Evolutionary conservation across 352 stramenopile genomes (phyloP).

Genomic region (Phytopythium kandeliae): DNA sequence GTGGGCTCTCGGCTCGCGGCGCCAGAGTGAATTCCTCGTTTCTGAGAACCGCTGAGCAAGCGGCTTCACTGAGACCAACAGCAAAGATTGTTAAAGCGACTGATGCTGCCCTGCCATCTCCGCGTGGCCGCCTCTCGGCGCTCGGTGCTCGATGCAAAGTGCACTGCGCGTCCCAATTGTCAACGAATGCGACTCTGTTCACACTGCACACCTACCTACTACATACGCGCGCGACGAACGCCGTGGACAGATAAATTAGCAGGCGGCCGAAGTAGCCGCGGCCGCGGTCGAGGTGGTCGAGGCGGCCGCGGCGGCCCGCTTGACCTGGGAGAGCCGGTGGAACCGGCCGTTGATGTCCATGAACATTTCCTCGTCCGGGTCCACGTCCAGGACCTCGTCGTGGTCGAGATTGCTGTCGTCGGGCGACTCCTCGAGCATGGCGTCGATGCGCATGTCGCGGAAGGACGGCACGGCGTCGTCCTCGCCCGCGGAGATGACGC

Average conservation of each 20-base stretch:
- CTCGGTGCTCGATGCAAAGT: no score
- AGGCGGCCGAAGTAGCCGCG: no score
- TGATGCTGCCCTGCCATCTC: conserved; percentile 48
- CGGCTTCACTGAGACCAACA: conserved; percentile 83
- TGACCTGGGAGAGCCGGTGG: conserved; percentile 8
- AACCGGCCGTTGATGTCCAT: conserved; percentile 10
- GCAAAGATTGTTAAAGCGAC: conserved; percentile 58
- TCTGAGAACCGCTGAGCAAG: conserved; percentile 87
- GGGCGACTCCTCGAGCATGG: conserved; percentile 46
- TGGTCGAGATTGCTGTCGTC: conserved; percentile 20
- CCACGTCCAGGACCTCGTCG: conserved; percentile 20
- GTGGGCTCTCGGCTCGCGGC: conserved; percentile 12
- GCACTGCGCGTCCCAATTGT: no score
- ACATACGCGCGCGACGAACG: no score
- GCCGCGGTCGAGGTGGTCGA: no score
- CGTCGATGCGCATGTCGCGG: conserved; percentile 31
- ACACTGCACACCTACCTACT: no score
- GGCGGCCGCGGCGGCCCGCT: no score
- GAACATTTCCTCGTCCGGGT: conserved; percentile 11
- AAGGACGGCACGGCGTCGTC: conserved; percentile 43
- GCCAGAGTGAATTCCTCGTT: conserved; percentile 89
- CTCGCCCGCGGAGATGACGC: conserved; percentile 19
- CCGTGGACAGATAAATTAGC: no score
- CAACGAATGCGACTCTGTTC: no score
- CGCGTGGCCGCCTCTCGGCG: conserved; percentile 1